Conservation (phyloP, 306 rosid genomes). For the Glycine tomentella region DNA sequence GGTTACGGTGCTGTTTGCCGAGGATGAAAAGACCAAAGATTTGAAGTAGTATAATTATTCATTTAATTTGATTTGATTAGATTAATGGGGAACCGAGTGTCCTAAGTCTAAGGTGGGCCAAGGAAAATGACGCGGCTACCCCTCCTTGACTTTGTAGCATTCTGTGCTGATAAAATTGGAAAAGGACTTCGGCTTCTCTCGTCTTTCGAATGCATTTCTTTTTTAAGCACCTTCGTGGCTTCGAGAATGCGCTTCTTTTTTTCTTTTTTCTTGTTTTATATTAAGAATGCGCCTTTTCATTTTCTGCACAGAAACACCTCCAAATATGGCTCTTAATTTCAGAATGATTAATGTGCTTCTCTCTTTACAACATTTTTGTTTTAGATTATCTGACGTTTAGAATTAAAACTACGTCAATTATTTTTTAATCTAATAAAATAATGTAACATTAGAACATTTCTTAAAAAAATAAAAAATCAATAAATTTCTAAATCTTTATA, state of each 20-base stretch:
- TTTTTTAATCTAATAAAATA: too few relatives aligned
- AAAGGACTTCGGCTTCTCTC: neutral
- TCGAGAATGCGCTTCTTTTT: slow-evolving; percentile 32
- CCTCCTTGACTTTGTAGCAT: slow-evolving; percentile 58
- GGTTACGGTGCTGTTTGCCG: too few relatives aligned
- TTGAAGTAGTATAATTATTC: neutral
- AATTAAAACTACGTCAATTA: too few relatives aligned
- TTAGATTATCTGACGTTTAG: too few relatives aligned
- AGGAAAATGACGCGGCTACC: slow-evolving; percentile 56
- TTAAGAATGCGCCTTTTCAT: neutral
- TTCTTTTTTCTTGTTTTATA: too few relatives aligned
- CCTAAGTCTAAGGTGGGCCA: slow-evolving; percentile 50
- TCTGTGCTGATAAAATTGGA: slow-evolving; percentile 14
- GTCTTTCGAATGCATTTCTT: too few relatives aligned
- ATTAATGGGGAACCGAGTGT: slow-evolving; percentile 48
- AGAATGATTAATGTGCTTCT: neutral
- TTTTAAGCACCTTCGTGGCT: slow-evolving; percentile 31
- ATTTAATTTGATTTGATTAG: neutral
- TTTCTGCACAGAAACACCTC: neutral
- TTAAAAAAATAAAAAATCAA: neutral
- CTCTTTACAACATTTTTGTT: too few relatives aligned
- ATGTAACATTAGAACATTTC: neutral
- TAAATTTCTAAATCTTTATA: neutral
- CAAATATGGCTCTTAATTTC: neutral
- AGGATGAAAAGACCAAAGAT: neutral